Conservation (phyloP, 2,329 filamentous ascomycete species). For the Akanthomyces dipterigenus region DNA sequence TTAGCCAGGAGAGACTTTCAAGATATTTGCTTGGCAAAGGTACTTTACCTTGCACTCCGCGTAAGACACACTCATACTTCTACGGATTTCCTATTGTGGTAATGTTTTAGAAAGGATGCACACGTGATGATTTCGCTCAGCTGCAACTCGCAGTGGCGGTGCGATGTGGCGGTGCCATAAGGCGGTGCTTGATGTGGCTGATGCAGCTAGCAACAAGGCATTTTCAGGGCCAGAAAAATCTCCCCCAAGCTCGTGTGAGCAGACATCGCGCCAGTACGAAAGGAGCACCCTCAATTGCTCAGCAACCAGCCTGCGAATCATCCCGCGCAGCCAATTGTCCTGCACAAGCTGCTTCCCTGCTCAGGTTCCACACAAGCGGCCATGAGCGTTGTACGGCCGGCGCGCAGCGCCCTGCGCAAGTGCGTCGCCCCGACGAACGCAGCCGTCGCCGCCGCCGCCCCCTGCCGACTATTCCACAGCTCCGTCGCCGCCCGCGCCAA, state of each 20-base stretch:
- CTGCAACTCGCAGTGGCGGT: neutral
- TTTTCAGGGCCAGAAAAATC: conserved; percentile 12
- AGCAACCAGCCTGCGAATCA: neutral
- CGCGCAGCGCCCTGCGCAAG: conserved; percentile 46
- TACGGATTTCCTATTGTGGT: too few species aligned
- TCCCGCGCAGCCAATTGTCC: neutral
- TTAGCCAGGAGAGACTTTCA: too few species aligned
- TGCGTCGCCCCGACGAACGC: conserved; percentile 33
- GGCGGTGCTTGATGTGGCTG: neutral
- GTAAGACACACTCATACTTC: too few species aligned
- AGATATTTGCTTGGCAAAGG: too few species aligned
- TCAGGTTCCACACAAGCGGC: conserved; percentile 18
- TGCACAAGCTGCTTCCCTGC: neutral
- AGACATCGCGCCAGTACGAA: conserved; percentile 1
- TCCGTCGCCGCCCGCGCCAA: conserved; percentile 38
- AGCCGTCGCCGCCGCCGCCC: conserved; percentile 19
- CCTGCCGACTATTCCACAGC: conserved; percentile 44
- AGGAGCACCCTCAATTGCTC: conserved; percentile 3
- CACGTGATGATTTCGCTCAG: too few species aligned
- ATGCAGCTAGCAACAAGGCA: neutral
- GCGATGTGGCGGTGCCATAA: too few species aligned
- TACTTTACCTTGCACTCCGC: too few species aligned
- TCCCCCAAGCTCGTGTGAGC: conserved; percentile 3
- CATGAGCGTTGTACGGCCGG: conserved; percentile 51
- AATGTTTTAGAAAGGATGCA: too few species aligned